Percentiles rank a stretch among this genome's conserved stretches.
These are phyloP conservation scores for Boletus hoseneyae DNA, from an alignment of 1,284 basidiomycete genomes.

Conservation along the genomic window DNA sequence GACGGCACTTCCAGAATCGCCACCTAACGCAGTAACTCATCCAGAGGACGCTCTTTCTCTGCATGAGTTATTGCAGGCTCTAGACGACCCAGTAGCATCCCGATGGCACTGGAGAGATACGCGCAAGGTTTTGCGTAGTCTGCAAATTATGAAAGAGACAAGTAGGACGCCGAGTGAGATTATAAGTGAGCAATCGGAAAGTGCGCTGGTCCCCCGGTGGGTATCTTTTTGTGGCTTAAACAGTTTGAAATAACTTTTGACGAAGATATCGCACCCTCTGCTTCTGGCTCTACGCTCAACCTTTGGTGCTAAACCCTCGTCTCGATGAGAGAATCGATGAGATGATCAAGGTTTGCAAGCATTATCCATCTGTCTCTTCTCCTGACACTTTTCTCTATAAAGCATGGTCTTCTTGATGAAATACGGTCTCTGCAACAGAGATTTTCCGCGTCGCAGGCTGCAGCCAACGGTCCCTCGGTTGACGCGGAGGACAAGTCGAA, in stretches of 20 bases:
- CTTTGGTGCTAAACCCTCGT: slow-evolving; percentile 59
- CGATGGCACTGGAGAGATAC: slow-evolving; percentile 97
- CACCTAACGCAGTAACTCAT: slow-evolving; percentile 49
- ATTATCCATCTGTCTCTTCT: not conserved
- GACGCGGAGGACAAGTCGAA: not conserved
- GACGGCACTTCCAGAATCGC: slow-evolving; percentile 48
- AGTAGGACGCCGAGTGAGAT: slow-evolving; percentile 69
- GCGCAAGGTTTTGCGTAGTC: slow-evolving; percentile 81
- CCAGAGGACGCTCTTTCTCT: slow-evolving; percentile 58
- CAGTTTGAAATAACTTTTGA: not conserved
- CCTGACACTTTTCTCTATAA: slow-evolving; percentile 13
- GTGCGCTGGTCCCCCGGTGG: slow-evolving; percentile 47
- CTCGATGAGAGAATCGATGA: slow-evolving; percentile 81
- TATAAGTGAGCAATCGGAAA: slow-evolving; percentile 58
- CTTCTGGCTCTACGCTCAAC: slow-evolving; percentile 90
- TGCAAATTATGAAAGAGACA: slow-evolving; percentile 78
- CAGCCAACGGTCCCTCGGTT: not conserved
- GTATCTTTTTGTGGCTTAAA: slow-evolving; percentile 1
- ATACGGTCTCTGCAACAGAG: slow-evolving; percentile 54
- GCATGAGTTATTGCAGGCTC: slow-evolving; percentile 60
- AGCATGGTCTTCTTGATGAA: slow-evolving; percentile 87
- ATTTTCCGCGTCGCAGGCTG: slow-evolving; percentile 20
- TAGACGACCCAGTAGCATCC: slow-evolving; percentile 76
- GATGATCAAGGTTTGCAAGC: slow-evolving; percentile 76
- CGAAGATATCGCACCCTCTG: slow-evolving; percentile 78